Base-by-base conservation (phyloP, 345 rosid genomes). In the Citrus australasica region DNA sequence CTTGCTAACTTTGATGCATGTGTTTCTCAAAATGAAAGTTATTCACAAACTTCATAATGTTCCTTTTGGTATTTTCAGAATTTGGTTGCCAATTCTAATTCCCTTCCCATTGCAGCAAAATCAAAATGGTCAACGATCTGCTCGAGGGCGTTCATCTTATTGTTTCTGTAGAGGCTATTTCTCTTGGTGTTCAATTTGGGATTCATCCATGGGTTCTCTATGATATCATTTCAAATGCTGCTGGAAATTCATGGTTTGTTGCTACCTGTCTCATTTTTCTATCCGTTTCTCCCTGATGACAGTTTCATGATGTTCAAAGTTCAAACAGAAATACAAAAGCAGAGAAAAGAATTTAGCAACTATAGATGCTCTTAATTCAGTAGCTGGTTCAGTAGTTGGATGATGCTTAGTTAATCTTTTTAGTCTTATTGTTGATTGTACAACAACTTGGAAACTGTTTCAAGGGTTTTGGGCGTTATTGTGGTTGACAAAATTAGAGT, bases 121-220 rank as follows among this genome's bases (percentile, higher is more conserved):
- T 84, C 70, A 92, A 92, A 82, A 79, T 92, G 92, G 97, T 95
- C 56, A 87, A 78, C 69, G 96, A 92, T 80, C 84, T 93, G 82
- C 98, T 95, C 24, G 89, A 90, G 90, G 97, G 94, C 71, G 88
- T 95, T 81, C 97, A 95, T 88, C 85, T 93, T 78, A 86, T 92
- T 82, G 97, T 97, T 73, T 87, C 99, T 25, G 87, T 90, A 84
- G 99, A 95, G 82, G 99, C 98, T 76, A 89, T 95, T 81, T 86
- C 92, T 75, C 87, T 95, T 73, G 92, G 94, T 80, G 80, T 89
- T 46, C 85, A 87, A 77, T 92, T 88, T 27, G 90, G 90, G 70
- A 87, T 92, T 76, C 94, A 95, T 89, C 99, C 99, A 22, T 91
- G 94, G 96, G 93, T 95, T 73, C 84, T 93, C 82, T 95, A 95